Percentiles rank a stretch among this genome's conserved stretches.
These are phyloP conservation scores for Theobroma grandiflorum DNA, from an alignment of 441 rosid genomes.

Conservation along the genomic window DNA sequence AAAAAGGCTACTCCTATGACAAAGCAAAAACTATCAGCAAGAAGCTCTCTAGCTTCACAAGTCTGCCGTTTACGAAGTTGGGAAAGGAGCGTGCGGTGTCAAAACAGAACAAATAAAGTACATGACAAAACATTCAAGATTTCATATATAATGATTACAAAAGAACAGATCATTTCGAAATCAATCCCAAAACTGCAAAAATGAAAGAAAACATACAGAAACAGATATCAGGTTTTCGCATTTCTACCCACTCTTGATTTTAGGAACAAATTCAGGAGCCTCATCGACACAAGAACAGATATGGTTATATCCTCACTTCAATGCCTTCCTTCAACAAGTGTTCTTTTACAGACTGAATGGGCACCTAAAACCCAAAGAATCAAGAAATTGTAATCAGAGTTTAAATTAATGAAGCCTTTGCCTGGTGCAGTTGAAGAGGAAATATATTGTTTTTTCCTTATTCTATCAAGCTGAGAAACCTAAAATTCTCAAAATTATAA, in stretches of 20 bases:
- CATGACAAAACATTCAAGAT: not conserved
- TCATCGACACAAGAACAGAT: not conserved
- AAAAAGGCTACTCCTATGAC: not conserved
- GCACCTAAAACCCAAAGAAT: constrained; percentile 67
- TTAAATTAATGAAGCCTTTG: not conserved
- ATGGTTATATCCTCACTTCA: constrained; percentile 72
- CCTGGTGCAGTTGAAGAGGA: not conserved
- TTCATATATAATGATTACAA: not conserved
- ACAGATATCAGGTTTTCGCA: not conserved
- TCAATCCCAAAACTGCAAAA: constrained; percentile 4
- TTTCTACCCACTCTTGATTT: not conserved
- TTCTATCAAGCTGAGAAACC: not conserved
- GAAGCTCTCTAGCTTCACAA: not conserved
- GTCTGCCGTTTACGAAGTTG: not conserved
- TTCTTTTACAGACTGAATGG: constrained; percentile 76
- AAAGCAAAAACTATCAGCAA: not conserved
- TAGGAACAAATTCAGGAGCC: not conserved
- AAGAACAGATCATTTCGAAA: not conserved
- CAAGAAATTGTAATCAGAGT: constrained; percentile 6
- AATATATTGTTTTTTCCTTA: not conserved
- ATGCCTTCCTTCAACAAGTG: constrained; percentile 69
- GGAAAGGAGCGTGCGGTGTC: not conserved
- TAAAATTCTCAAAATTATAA: not conserved
- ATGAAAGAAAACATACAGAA: not conserved
- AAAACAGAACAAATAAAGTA: not conserved